phyloP scores from a whole-genome alignment of 2,329 filamentous ascomycete genomes.

The Aschersonia sp. region DNA sequence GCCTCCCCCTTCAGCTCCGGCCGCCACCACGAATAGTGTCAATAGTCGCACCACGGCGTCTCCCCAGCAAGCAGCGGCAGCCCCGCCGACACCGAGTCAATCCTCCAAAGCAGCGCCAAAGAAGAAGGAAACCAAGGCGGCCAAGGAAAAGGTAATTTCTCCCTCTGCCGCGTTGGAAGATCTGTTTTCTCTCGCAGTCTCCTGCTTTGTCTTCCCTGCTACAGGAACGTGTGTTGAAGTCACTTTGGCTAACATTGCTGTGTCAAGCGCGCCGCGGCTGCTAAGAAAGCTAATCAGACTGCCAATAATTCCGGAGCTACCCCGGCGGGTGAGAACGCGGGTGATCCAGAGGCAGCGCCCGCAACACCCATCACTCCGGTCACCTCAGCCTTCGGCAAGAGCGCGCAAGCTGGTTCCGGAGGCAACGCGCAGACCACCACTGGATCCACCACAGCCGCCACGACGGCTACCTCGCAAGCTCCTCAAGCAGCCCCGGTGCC shows the following conservation, averaged over 20 bases:
- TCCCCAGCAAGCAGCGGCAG: conserved; percentile 47
- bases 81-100: conserved; percentile 65
- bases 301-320: conserved; percentile 33
- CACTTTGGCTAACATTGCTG: not conserved
- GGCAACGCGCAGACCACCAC: conserved; percentile 13
- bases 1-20: conserved; percentile 51
- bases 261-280: conserved; percentile 27
- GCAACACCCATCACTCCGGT: conserved; percentile 50
- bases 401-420: conserved; percentile 13
- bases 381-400: conserved; percentile 31
- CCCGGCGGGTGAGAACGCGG: conserved; percentile 38
- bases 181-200: not conserved
- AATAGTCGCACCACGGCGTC: conserved; percentile 44
- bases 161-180: not conserved
- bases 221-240: too few relatives aligned
- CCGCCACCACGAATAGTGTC: conserved; percentile 28
- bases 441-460: conserved; percentile 3
- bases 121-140: conserved; percentile 56
- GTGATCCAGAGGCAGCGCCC: conserved; percentile 45
- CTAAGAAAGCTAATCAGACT: conserved; percentile 50
- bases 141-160: conserved; percentile 51
- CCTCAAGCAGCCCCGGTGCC: conserved; percentile 16
- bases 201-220: too few relatives aligned
- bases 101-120: conserved; percentile 60
- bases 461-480: conserved; percentile 11